Evolutionary conservation across 768 basidiomycete genomes (phyloP), one percentile per base, ranked within the genome.

Genomic region (Panaeolus cyanescens): DNA sequence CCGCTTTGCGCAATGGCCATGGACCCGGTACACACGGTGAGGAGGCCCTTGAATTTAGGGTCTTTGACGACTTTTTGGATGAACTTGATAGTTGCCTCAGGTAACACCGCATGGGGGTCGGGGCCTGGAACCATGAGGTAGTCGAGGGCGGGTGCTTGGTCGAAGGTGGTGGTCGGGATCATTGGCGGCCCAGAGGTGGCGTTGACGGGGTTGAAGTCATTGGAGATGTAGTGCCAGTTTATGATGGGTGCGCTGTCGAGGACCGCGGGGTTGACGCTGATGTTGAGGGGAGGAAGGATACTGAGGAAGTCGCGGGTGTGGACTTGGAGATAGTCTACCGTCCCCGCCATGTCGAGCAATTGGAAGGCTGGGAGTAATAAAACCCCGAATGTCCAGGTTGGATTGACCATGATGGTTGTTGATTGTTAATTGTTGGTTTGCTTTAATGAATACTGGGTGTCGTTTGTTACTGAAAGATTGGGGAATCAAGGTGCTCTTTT

Each of bases 61-160:
- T 65, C 64, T 8, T 25, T 64, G 28, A 64, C 55, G 22, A 59
- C 56, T 5, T 60, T 61, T 39, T 64, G 45, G 12, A 73, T 30
- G 59, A 70, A 73, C 1, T 56, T 37, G 22, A 36, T 55, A 32
- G 63, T 67, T 9, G 40, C 67, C 6, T 61, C 28, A n/a, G 62
- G 58, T 28, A 66, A 58, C 5, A 30, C 7, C 20, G 36, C n/a
- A 6, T 5, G 13, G 0, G 65, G 64, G 31, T 62, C 54, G 5
- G 68, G 64, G 4, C 72, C 72, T 8, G 72, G 72, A 15, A 73
- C 61, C 30, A 73, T 10, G 20, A 73, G 60, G 56, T 68, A 69
- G 57, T 73, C 70, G 33, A 73, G 62, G 2, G 40, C 54, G 2
- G 71, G 71, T 25, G 66, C 64, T 15, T 54, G 55, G 0, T 55